phyloP scores from a whole-genome alignment of 1,284 basidiomycete genomes.

The Rhodotorula sp. region DNA sequence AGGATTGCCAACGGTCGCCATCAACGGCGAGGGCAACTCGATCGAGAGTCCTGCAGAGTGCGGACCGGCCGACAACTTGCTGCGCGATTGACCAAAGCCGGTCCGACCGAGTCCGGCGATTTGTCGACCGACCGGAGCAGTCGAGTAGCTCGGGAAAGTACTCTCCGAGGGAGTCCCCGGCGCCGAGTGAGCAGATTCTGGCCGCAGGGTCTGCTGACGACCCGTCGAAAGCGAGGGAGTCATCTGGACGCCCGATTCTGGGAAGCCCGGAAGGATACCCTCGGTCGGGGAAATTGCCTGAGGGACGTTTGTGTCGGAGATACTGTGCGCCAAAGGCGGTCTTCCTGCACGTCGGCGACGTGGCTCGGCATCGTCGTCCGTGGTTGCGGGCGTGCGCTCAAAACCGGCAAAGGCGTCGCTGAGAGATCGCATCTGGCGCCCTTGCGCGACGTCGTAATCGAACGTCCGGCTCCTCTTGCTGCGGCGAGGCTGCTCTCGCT shows the following conservation, averaged over 20 bases:
- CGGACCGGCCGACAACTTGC: neutral
- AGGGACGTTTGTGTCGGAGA: conserved; percentile 19
- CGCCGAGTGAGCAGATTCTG: neutral
- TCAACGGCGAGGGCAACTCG: neutral
- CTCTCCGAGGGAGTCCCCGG: neutral
- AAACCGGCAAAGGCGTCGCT: conserved; percentile 1
- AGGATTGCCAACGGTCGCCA: neutral
- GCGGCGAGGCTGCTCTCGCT: neutral
- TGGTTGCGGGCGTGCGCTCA: neutral
- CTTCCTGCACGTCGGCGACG: conserved; percentile 7
- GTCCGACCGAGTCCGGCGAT: neutral
- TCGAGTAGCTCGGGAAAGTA: neutral
- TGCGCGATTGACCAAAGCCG: neutral
- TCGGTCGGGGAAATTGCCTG: neutral
- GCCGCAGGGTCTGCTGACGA: neutral
- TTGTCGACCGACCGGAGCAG: conserved; percentile 1
- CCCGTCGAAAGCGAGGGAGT: neutral
- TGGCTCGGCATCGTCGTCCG: neutral
- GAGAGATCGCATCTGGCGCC: neutral
- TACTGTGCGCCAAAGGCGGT: conserved; percentile 13
- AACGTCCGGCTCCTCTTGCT: conserved; percentile 14
- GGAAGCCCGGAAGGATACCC: too few relatives aligned
- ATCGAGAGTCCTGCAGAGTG: neutral
- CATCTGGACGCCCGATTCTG: too few relatives aligned
- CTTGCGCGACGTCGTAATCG: conserved; percentile 6